phyloP scores from a whole-genome alignment of 2,329 filamentous ascomycete genomes.

The Pseudocercospora pini-densiflorae region DNA sequence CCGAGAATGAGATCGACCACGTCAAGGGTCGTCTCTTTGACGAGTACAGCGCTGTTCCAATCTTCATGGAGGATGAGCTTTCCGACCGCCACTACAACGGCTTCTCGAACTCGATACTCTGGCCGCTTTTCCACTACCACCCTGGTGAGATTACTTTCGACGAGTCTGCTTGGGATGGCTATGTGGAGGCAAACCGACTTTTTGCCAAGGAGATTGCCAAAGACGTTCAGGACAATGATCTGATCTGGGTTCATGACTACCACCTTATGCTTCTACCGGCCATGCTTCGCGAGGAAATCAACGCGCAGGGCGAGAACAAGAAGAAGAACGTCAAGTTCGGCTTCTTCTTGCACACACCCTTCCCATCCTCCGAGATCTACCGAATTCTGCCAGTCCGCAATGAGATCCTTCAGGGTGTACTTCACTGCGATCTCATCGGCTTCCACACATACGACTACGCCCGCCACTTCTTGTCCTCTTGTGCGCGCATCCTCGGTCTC shows the following conservation, averaged over 20 bases:
- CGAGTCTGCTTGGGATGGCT: constrained; percentile 90
- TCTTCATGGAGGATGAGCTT: constrained; percentile 92
- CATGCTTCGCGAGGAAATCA: constrained; percentile 89
- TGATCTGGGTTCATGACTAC: constrained; percentile 99
- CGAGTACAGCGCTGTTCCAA: constrained; percentile 85
- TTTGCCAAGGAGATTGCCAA: constrained; percentile 88
- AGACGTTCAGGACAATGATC: constrained; percentile 88
- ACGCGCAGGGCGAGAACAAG: constrained; percentile 63
- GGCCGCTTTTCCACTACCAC: constrained; percentile 99
- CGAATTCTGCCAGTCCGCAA: constrained; percentile 92
- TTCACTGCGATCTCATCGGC: constrained; percentile 93
- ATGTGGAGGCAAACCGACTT: constrained; percentile 87
- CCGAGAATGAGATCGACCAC: constrained; percentile 75
- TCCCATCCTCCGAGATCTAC: constrained; percentile 96
- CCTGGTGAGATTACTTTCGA: constrained; percentile 98
- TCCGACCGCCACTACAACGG: constrained; percentile 97
- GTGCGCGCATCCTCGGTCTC: constrained; percentile 83
- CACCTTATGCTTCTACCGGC: constrained; percentile 96
- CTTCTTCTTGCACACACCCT: constrained; percentile 97
- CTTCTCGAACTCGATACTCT: constrained; percentile 97
- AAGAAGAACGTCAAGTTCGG: constrained; percentile 91
- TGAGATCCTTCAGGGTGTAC: constrained; percentile 80
- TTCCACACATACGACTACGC: constrained; percentile 99
- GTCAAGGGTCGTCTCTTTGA: constrained; percentile 81
- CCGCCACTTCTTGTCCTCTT: constrained; percentile 95